Evolutionary conservation across 2,329 filamentous ascomycete genomes (phyloP), one percentile per base, ranked within the genome.

Genomic region (Cryoendolithus antarcticus): DNA sequence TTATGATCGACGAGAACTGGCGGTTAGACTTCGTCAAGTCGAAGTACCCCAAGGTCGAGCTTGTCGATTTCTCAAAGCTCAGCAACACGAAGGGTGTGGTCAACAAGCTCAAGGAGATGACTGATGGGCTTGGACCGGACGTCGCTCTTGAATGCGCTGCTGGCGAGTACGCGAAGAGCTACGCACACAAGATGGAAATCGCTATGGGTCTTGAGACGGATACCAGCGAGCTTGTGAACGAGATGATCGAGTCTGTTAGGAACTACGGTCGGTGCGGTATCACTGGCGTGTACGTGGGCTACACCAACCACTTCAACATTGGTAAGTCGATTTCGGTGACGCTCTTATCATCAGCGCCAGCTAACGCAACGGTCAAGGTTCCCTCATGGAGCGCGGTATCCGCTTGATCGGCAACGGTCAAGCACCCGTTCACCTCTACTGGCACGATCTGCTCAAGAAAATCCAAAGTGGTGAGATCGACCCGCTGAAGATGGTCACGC

Each of bases 321-420:
- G 84, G 84, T 6, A 39, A 40, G 34, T 38, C 19, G n/a, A 34
- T 4, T 3, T 32, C 9, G 24, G 4, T 34, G 11, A 30, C 15
- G 5, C 9, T 32, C 6, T 13, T 15, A 9, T n/a, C 4, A 32
- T 29, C 11, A 5, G 13, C 8, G 9, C 13, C 27, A 30, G 13
- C 35, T 35, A 13, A 9, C 24, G 40, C 13, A 32, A 32, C n/a
- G 12, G 28, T 13, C 15, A 30, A 34, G 82, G 86, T 7, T 78
- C 82, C 0, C 56, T 93, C 9, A 93, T 93, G 85, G 77, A 93
- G 62, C 77, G 82, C 27, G 85, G 85, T n/a, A 76, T 93, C 48
- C 78, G 82, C 1, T 71, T 93, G 33, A 86, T 77, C 47, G 75
- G 75, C 32, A 78, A 78, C 48, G 75, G 75, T 3, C 75, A 79